phyloP scores from a whole-genome alignment of 139 green algal species.

The Closterium sp. region DNA sequence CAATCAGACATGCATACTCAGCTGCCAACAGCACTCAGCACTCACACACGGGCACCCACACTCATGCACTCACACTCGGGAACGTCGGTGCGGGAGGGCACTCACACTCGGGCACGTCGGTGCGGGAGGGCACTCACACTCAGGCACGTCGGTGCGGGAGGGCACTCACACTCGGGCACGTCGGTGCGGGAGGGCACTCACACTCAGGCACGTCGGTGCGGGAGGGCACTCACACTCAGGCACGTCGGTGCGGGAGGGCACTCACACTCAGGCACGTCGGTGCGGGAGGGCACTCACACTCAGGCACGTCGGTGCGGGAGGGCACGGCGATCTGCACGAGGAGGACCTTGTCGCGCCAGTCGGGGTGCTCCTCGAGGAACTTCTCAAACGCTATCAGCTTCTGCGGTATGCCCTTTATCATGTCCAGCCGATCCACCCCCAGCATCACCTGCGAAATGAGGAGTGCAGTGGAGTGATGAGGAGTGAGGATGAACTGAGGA shows the following conservation, averaged over 20 bases:
- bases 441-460: slow-evolving; percentile 78
- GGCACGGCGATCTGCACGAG: slow-evolving; percentile 99
- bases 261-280: slow-evolving; percentile 19
- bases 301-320: slow-evolving; percentile 89
- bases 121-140: slow-evolving; percentile 79
- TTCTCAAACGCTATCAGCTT: slow-evolving; percentile 99
- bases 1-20: no score
- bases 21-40: no score
- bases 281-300: slow-evolving; percentile 75
- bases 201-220: no score
- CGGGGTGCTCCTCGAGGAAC: slow-evolving; percentile 92
- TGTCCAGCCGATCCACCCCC: slow-evolving; percentile 97
- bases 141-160: no score
- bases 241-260: slow-evolving; percentile 91
- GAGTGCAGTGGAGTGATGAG: background rate
- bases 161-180: no score
- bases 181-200: background rate
- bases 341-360: slow-evolving; percentile 93
- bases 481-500: no score
- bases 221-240: slow-evolving; percentile 78
- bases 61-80: no score
- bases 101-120: slow-evolving; percentile 92
- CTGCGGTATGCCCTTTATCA: slow-evolving; percentile 99
- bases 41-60: no score
- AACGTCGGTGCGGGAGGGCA: slow-evolving; percentile 87